Conservation (phyloP, 192 early-diverging fungal species). For the Linnemannia exigua region DNA sequence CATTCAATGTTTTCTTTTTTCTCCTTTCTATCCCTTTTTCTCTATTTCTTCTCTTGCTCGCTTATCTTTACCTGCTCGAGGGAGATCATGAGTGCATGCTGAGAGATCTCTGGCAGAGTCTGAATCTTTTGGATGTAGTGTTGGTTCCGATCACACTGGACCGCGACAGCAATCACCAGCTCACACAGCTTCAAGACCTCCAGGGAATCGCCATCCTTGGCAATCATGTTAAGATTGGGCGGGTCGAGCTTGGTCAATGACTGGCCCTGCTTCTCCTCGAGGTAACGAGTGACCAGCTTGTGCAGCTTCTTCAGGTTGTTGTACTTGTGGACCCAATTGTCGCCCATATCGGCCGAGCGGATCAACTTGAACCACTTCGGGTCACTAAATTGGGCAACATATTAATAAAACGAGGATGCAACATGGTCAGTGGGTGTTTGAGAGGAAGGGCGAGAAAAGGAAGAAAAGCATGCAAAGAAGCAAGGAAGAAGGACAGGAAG, state of each 20-base stretch:
- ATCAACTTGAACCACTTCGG: constrained; percentile 90
- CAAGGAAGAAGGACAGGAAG: not conserved
- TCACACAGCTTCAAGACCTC: constrained; percentile 88
- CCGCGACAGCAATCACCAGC: constrained; percentile 87
- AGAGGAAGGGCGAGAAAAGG: constrained; percentile 8
- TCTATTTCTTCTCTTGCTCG: not conserved
- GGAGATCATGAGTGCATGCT: constrained; percentile 91
- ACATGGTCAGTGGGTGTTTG: not conserved
- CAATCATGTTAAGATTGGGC: constrained; percentile 88
- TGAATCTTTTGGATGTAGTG: constrained; percentile 90
- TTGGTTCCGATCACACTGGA: constrained; percentile 89
- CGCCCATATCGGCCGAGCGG: constrained; percentile 77
- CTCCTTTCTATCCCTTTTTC: not conserved
- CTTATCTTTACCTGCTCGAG: constrained; percentile 81
- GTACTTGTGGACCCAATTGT: constrained; percentile 96
- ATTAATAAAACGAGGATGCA: not conserved
- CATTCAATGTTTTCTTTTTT: not conserved
- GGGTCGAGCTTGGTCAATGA: constrained; percentile 69
- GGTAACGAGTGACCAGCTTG: constrained; percentile 86
- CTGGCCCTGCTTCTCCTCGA: constrained; percentile 89
- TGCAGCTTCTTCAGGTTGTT: constrained; percentile 94
- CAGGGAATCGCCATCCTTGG: constrained; percentile 77
- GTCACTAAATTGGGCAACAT: constrained; percentile 73
- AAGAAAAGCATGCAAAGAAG: not conserved
- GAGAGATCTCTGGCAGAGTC: constrained; percentile 74